Conservation (phyloP, 805 yeast genomes). For the Wickerhamomyces rabaulensis region DNA sequence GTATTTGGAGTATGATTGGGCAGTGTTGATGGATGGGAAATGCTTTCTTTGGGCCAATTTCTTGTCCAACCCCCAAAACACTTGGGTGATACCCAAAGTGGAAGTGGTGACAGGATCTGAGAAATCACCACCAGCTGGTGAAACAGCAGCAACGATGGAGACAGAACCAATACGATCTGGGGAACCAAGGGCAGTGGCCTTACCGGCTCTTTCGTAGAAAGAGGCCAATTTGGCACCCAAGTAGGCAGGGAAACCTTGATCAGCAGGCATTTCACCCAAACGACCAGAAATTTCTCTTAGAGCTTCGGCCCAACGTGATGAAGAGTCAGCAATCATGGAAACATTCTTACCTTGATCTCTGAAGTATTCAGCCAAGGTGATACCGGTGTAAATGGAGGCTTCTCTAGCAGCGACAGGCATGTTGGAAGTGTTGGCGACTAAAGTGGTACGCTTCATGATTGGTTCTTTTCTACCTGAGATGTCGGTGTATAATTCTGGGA, state of each 20-base stretch:
- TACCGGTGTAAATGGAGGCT: slow-evolving; percentile 98
- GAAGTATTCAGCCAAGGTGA: slow-evolving; percentile 97
- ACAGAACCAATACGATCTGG: slow-evolving; percentile 97
- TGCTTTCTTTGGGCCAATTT: slow-evolving; percentile 99
- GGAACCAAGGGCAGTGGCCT: slow-evolving; percentile 89
- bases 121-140: slow-evolving; percentile 99
- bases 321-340: slow-evolving; percentile 99
- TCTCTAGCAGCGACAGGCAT: slow-evolving; percentile 99
- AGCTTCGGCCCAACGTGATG: slow-evolving; percentile 99
- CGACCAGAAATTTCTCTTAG: slow-evolving; percentile 99
- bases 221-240: slow-evolving; percentile 98
- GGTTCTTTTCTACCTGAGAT: slow-evolving; percentile 93
- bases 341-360: slow-evolving; percentile 99
- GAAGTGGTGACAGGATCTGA: slow-evolving; percentile 99
- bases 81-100: slow-evolving; percentile 99
- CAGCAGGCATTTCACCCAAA: slow-evolving; percentile 99
- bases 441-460: slow-evolving; percentile 98
- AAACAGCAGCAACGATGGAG: slow-evolving; percentile 99
- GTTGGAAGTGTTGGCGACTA: slow-evolving; percentile 97
- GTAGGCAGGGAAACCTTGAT: slow-evolving; percentile 99
- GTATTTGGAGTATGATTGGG: slow-evolving; percentile 95
- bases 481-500: slow-evolving; percentile 95
- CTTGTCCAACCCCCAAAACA: slow-evolving; percentile 99
- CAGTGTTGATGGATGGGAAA: slow-evolving; percentile 97
- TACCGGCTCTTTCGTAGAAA: slow-evolving; percentile 99